A percentile compares a stretch with the other conserved stretches of the same genome.
phyloP scores from a whole-genome alignment of 2,329 filamentous ascomycete species.

The Colletotrichum tamarilloi region DNA sequence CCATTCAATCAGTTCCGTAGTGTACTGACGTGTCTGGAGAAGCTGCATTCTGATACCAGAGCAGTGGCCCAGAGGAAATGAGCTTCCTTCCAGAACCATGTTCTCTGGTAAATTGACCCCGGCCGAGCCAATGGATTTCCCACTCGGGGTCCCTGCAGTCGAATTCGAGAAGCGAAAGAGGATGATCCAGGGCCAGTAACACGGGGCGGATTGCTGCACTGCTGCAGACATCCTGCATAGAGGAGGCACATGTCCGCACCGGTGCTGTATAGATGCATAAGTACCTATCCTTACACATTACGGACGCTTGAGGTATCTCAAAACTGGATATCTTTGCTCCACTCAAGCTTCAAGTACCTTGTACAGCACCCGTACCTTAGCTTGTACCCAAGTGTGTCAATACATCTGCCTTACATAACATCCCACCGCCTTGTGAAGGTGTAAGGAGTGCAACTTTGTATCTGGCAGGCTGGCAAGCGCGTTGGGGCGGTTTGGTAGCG shows the following conservation, averaged over 20 bases:
- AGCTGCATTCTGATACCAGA: background rate
- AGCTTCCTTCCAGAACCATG: conserved; percentile 30
- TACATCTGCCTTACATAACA: background rate
- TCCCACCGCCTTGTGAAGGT: background rate
- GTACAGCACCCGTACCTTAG: background rate
- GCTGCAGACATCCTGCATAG: background rate
- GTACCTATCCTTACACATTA: background rate
- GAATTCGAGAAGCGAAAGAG: conserved; percentile 32
- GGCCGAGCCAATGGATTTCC: conserved; percentile 24
- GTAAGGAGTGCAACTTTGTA: background rate
- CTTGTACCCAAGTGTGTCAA: background rate
- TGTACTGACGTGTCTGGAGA: background rate
- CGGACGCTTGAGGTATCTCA: too few species aligned
- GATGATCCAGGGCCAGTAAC: background rate
- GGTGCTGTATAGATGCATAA: background rate
- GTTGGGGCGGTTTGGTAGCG: conserved; percentile 19
- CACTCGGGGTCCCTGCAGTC: conserved; percentile 8
- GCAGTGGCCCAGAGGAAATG: background rate
- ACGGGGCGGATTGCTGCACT: background rate
- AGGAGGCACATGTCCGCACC: background rate
- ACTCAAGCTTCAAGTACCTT: background rate
- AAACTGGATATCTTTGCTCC: background rate
- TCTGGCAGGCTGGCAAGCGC: conserved; percentile 3
- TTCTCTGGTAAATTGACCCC: background rate
- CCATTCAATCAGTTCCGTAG: background rate